phyloP scores from a whole-genome alignment of 768 basidiomycete genomes.

The Tulasnella sp. region DNA sequence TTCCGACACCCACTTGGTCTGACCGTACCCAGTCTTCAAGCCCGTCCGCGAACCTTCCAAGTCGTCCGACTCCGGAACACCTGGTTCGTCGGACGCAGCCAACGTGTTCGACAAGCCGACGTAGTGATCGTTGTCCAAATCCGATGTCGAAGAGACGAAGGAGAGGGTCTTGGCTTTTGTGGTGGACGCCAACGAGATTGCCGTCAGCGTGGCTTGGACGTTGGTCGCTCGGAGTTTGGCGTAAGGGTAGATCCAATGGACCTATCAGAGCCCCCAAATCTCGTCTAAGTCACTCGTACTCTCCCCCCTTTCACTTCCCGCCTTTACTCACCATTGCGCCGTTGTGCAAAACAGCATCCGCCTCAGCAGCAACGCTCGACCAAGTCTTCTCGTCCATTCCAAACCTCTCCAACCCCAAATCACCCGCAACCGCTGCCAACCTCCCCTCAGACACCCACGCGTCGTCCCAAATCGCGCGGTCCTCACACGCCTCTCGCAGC shows the following conservation, averaged over 20 bases:
- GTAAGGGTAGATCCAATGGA: constrained; percentile 99
- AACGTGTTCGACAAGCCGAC: constrained; percentile 75
- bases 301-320: neutral
- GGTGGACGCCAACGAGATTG: constrained; percentile 66
- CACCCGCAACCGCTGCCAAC: constrained; percentile 76
- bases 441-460: constrained; percentile 60
- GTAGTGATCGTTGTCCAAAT: constrained; percentile 85
- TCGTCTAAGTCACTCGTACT: neutral
- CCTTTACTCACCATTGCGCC: constrained; percentile 77
- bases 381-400: constrained; percentile 61
- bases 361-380: constrained; percentile 57
- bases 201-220: constrained; percentile 83
- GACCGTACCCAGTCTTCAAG: constrained; percentile 89
- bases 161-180: constrained; percentile 70
- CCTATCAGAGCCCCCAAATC: constrained; percentile 41
- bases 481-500: constrained; percentile 60
- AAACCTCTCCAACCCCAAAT: constrained; percentile 66
- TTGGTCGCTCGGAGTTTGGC: constrained; percentile 86
- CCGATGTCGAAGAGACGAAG: constrained; percentile 95
- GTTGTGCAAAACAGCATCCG: constrained; percentile 85
- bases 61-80: constrained; percentile 80
- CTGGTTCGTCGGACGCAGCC: constrained; percentile 31
- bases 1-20: constrained; percentile 98
- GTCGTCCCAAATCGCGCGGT: constrained; percentile 85
- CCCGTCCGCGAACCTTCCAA: constrained; percentile 70